Base-by-base conservation (phyloP, 305 asterid species). In the Rubia tinctorum region DNA sequence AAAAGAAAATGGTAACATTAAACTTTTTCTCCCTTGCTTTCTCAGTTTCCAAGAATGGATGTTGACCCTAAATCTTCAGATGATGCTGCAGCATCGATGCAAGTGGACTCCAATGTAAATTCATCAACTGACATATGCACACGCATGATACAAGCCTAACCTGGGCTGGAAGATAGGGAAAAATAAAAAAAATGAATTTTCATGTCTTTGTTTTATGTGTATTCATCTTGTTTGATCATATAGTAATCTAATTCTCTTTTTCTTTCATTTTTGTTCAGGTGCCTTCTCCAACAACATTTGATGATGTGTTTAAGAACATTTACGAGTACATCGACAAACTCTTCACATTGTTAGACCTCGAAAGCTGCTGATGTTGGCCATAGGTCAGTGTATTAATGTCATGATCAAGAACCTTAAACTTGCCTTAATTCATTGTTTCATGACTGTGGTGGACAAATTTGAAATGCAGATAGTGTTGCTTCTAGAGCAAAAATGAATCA, bases 401-500 rank as follows among this genome's bases (percentile, higher is more conserved):
- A 1, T 56, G 22, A 18, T 55, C 25, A 55, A 55, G 61, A 6
- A 17, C 15, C 5, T 11, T 55, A 18, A 55, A 20, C 27, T 0
- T 7, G 62, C 11, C 7, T 56, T 56, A 2, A 18, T 20, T 17
- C 9, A 14, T 18, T 53, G 60, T 3, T 53, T 14, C 8, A 17
- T 56, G 27, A n/a, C 13, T 18, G 12, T n/a, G 62, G 17, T 60
- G 39, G 7, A 22, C 14, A 23, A 60, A 23, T 60, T 60, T 22
- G 18, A 0, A 22, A 14, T 66, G 23, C 78, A 89, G 93, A 89
- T 76, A 93, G 96, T 7, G 96, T 88, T 44, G 96, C 93, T 56
- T 91, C 96, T 0, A 78, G 96, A 43, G 93, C 96, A 0, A 89
- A 89, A 43, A 86, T 89, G 93, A 88, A 89, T 75, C 90, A 84